Percentiles rank a stretch among this genome's conserved stretches.
Conservation (phyloP, 2,329 filamentous ascomycete species). For the Rhytidhysteron rufulum region DNA sequence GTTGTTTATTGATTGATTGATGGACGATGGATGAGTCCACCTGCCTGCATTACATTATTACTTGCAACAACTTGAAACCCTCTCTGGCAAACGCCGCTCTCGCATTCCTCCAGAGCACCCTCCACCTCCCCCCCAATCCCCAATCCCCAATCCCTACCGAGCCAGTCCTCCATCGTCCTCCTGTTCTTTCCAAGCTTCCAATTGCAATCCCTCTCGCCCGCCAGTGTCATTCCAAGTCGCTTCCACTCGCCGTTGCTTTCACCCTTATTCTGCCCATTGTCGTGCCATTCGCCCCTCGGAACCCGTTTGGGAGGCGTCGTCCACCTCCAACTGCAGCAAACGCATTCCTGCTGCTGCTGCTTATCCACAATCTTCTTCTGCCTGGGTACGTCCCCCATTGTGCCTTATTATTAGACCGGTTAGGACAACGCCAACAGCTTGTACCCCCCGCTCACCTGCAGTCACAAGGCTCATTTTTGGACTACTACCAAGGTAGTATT, state of each 20-base stretch:
- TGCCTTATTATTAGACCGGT: constrained; percentile 2
- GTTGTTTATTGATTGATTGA: too few species aligned
- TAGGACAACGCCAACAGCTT: constrained; percentile 3
- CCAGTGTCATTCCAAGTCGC: too few species aligned
- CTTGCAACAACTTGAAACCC: neutral
- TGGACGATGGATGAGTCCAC: neutral
- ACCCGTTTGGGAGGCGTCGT: neutral
- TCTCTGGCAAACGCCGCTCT: neutral
- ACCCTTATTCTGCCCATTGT: too few species aligned
- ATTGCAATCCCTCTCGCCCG: too few species aligned
- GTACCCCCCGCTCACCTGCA: constrained; percentile 13
- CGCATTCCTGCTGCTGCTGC: constrained; percentile 11
- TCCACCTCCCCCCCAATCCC: neutral
- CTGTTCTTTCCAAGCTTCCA: too few species aligned
- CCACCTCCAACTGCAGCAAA: too few species aligned
- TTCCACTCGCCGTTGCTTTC: neutral
- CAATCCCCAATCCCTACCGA: too few species aligned
- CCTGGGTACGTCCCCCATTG: neutral
- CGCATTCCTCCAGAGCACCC: neutral
- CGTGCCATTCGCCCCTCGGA: neutral
- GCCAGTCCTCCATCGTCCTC: too few species aligned
- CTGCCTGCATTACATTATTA: neutral
- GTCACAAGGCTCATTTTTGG: constrained; percentile 9
- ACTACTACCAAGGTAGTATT: too few species aligned
- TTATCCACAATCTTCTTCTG: constrained; percentile 8